Percentiles rank a stretch among this genome's conserved stretches.
Conservation (phyloP, 1,284 basidiomycete genomes). For the Hypsizygus ulmarius region DNA sequence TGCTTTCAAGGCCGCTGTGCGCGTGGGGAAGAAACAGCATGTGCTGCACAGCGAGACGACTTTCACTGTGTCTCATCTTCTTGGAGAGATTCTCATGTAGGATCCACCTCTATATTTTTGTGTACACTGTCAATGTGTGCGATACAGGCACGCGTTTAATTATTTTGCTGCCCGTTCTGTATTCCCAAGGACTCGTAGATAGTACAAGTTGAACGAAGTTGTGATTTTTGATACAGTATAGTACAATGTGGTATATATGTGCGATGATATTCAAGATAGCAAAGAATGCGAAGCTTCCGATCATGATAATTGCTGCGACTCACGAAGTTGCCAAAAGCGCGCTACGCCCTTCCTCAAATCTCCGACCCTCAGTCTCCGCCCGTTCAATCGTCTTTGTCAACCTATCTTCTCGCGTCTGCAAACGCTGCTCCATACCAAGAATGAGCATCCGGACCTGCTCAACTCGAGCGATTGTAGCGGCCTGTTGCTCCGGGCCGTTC, state of each 20-base stretch:
- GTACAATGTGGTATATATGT: slow-evolving; percentile 5
- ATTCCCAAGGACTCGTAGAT: slow-evolving; percentile 25
- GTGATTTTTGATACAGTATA: slow-evolving; percentile 1
- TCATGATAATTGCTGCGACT: neutral
- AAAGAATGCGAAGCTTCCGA: neutral
- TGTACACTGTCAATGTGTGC: too few relatives aligned
- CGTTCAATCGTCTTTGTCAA: slow-evolving; percentile 56
- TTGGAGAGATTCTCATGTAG: too few relatives aligned
- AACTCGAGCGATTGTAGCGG: slow-evolving; percentile 50
- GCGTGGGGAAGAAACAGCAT: too few relatives aligned
- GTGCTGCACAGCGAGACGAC: too few relatives aligned
- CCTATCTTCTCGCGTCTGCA: slow-evolving; percentile 63
- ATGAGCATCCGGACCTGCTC: slow-evolving; percentile 70
- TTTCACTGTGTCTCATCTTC: too few relatives aligned
- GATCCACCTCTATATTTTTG: too few relatives aligned
- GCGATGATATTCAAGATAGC: neutral
- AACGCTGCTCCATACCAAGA: slow-evolving; percentile 73
- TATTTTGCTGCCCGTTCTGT: neutral
- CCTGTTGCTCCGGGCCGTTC: slow-evolving; percentile 27
- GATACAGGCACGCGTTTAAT: too few relatives aligned
- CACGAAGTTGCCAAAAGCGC: slow-evolving; percentile 23
- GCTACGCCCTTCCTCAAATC: slow-evolving; percentile 47
- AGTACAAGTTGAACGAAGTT: slow-evolving; percentile 24
- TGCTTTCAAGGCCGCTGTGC: slow-evolving; percentile 14
- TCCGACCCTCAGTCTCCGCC: slow-evolving; percentile 55